Conservation (phyloP, 2,329 filamentous ascomycete genomes). For the Aspergillus udagawae region DNA sequence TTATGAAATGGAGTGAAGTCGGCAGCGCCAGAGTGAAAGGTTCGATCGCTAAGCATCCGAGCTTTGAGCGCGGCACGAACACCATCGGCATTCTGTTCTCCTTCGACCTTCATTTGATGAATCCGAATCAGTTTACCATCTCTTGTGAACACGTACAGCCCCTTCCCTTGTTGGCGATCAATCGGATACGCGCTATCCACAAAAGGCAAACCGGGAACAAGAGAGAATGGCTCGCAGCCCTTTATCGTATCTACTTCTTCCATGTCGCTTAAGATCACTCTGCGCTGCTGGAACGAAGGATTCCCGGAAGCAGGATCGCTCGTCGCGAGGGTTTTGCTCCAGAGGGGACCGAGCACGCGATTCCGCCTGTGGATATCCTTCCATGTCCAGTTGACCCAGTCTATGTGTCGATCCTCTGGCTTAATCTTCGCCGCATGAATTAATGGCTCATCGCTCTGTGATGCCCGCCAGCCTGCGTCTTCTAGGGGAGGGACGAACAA, state of each 20-base stretch:
- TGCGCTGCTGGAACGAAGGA: conserved; percentile 24
- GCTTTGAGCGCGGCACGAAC: conserved; percentile 38
- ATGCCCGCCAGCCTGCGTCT: conserved; percentile 23
- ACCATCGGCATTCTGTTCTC: conserved; percentile 31
- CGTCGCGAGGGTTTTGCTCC: conserved; percentile 48
- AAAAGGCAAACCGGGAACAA: conserved; percentile 37
- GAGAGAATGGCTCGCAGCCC: conserved; percentile 22
- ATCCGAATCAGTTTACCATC: conserved; percentile 36
- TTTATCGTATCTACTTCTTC: conserved; percentile 28
- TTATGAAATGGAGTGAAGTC: conserved; percentile 32
- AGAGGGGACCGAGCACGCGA: conserved; percentile 62
- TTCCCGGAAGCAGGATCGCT: conserved; percentile 14
- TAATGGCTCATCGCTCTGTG: conserved; percentile 22
- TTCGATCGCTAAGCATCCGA: conserved; percentile 31
- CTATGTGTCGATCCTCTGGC: conserved; percentile 59
- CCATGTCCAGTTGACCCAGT: conserved; percentile 55
- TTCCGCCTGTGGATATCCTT: conserved; percentile 53
- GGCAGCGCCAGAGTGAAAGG: conserved; percentile 20
- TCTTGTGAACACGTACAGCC: conserved; percentile 35
- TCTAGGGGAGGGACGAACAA: conserved; percentile 62
- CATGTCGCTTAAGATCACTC: conserved; percentile 36
- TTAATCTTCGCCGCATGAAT: conserved; percentile 69
- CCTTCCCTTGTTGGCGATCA: conserved; percentile 22
- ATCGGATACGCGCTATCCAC: conserved; percentile 23
- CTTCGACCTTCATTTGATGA: conserved; percentile 39